A percentile compares a stretch with the other conserved stretches of the same genome.
phyloP scores from a whole-genome alignment of 2,329 filamentous ascomycete species.

The Claviceps spartinae region DNA sequence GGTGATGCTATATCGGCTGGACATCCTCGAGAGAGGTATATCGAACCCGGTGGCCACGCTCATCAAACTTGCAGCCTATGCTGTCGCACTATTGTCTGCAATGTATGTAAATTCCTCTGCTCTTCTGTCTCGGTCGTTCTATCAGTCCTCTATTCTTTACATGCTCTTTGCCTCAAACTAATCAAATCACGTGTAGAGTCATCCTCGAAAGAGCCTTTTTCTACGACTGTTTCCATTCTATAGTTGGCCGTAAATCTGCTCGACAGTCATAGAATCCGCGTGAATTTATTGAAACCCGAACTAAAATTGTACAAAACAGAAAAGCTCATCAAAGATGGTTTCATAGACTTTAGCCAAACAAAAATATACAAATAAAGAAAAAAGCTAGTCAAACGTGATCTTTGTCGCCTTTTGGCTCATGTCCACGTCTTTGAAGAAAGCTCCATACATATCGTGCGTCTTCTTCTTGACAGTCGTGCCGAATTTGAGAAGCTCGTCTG shows the following conservation, averaged over 20 bases:
- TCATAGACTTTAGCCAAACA: background rate
- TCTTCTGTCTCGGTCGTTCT: background rate
- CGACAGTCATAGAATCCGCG: constrained; percentile 13
- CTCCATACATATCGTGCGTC: constrained; percentile 86
- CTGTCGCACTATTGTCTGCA: constrained; percentile 36
- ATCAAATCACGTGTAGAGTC: constrained; percentile 23
- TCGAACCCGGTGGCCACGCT: constrained; percentile 21
- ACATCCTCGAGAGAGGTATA: constrained; percentile 12
- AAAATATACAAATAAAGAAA: background rate
- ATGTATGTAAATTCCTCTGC: constrained; percentile 38
- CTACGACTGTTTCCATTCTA: constrained; percentile 32
- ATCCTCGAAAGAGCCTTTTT: constrained; percentile 42
- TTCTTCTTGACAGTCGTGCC: constrained; percentile 99
- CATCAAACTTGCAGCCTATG: constrained; percentile 34
- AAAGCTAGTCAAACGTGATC: constrained; percentile 68
- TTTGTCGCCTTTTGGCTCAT: constrained; percentile 76
- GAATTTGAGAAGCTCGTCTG: constrained; percentile 84
- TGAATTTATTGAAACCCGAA: background rate
- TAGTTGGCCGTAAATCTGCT: constrained; percentile 21
- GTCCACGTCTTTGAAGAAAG: constrained; percentile 86
- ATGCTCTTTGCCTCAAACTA: constrained; percentile 12
- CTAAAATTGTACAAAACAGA: constrained; percentile 1
- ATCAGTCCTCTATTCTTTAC: constrained; percentile 5
- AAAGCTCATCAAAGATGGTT: background rate
- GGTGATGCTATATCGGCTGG: constrained; percentile 14